Conservation (phyloP, 192 early-diverging fungal genomes). For the Rhizoclosmatium sp. region DNA sequence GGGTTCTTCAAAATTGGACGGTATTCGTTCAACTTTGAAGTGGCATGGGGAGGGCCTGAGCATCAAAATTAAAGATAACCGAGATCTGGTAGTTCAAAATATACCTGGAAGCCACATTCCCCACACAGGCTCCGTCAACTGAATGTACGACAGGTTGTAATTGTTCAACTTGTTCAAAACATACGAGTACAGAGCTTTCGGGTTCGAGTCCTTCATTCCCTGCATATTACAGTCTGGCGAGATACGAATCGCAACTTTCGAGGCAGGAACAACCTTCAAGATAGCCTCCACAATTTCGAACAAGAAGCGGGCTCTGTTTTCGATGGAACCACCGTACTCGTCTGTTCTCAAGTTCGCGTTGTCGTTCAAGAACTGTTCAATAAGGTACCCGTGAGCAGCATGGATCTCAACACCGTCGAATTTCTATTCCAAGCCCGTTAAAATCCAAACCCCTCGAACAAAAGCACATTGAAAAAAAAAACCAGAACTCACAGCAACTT, state of each 20-base stretch:
- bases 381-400: constrained; percentile 87
- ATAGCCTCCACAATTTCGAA: constrained; percentile 66
- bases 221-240: constrained; percentile 43
- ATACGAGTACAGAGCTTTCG: constrained; percentile 42
- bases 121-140: constrained; percentile 50
- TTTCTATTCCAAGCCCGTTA: constrained; percentile 44
- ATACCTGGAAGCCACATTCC: constrained; percentile 31
- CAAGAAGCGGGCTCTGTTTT: constrained; percentile 84
- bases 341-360: constrained; percentile 88
- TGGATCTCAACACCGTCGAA: constrained; percentile 42
- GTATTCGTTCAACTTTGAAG: constrained; percentile 39
- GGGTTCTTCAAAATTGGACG: constrained; percentile 13
- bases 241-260: constrained; percentile 53
- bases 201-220: constrained; percentile 29
- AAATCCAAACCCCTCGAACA: neutral
- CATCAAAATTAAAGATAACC: neutral
- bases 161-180: constrained; percentile 36
- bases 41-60: constrained; percentile 35
- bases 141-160: constrained; percentile 49
- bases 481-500: constrained; percentile 3
- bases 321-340: constrained; percentile 88
- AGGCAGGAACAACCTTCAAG: constrained; percentile 41
- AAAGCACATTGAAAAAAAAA: neutral
- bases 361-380: constrained; percentile 82
- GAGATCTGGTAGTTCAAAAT: neutral